Conservation (phyloP, 352 stramenopile species). For the Phytophthora podocarpi region DNA sequence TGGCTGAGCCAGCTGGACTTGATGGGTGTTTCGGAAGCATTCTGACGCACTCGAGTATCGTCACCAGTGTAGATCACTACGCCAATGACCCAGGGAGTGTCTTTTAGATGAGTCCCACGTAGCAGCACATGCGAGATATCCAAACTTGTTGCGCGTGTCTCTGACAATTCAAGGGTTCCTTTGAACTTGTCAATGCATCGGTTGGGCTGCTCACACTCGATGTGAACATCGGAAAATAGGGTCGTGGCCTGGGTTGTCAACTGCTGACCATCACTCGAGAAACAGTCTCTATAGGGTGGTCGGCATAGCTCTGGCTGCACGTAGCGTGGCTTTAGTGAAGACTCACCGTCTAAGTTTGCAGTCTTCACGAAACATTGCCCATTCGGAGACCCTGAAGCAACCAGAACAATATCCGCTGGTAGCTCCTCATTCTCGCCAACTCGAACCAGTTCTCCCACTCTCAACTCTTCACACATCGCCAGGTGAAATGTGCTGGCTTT, state of each 20-base stretch:
- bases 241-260: conserved; percentile 12
- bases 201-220: conserved; percentile 58
- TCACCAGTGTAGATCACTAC: conserved; percentile 88
- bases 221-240: conserved; percentile 6
- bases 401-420: conserved; percentile 70
- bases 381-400: conserved; percentile 58
- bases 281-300: conserved; percentile 17
- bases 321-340: conserved; percentile 84
- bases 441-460: conserved; percentile 80
- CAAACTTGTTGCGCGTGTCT: conserved; percentile 39
- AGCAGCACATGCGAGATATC: conserved; percentile 77
- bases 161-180: conserved; percentile 52
- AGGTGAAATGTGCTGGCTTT: conserved; percentile 27
- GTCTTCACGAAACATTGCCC: conserved; percentile 87
- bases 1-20: conserved; percentile 77
- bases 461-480: conserved; percentile 53
- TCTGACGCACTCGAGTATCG: conserved; percentile 89
- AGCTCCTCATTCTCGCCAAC: conserved; percentile 77
- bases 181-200: conserved; percentile 84
- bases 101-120: conserved; percentile 69
- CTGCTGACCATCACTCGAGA: conserved; percentile 36
- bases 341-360: conserved; percentile 89
- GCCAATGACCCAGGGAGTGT: conserved; percentile 74
- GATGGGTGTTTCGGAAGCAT: conserved; percentile 70
- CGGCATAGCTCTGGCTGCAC: conserved; percentile 49